A percentile compares a stretch with the other conserved stretches of the same genome.
phyloP scores from a whole-genome alignment of 176 grass and related monocot genomes.

The Melocanna baccifera region DNA sequence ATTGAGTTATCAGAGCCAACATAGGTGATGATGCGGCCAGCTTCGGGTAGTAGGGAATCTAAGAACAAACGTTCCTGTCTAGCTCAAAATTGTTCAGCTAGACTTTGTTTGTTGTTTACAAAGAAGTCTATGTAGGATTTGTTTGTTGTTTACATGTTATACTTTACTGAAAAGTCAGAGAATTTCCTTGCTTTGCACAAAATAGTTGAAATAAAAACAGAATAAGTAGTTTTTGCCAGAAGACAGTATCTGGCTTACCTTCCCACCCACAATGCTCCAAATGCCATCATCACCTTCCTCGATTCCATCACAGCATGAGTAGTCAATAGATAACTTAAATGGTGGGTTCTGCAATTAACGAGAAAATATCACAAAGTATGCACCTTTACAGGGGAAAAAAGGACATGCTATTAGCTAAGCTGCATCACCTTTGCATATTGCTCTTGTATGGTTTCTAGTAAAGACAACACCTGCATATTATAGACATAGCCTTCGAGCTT shows the following conservation, averaged over 20 bases:
- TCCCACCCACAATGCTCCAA: slow-evolving; percentile 95
- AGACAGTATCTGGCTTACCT: slow-evolving; percentile 48
- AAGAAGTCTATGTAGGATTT: too few relatives aligned
- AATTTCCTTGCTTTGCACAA: not conserved
- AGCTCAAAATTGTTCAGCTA: too few relatives aligned
- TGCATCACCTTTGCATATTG: slow-evolving; percentile 62
- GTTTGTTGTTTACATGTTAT: too few relatives aligned
- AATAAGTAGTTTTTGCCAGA: not conserved
- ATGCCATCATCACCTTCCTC: slow-evolving; percentile 76
- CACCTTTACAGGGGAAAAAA: slow-evolving; percentile 3
- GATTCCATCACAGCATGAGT: slow-evolving; percentile 72
- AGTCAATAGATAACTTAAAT: too few relatives aligned
- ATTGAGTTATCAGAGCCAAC: too few relatives aligned
- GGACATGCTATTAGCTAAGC: not conserved
- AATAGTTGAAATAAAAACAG: not conserved
- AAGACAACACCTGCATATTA: slow-evolving; percentile 57
- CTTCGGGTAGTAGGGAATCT: too few relatives aligned
- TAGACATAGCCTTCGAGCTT: slow-evolving; percentile 75
- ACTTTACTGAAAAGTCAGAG: not conserved
- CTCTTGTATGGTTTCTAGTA: slow-evolving; percentile 46
- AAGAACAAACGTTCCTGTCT: too few relatives aligned
- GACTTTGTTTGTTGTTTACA: too few relatives aligned
- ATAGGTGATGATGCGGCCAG: too few relatives aligned
- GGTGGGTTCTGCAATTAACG: slow-evolving; percentile 62
- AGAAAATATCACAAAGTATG: not conserved